Percentiles rank a stretch among this genome's conserved stretches.
These are phyloP conservation scores for Mychonastes homosphaera DNA, from an alignment of 139 green algal genomes.

Conservation along the genomic window DNA sequence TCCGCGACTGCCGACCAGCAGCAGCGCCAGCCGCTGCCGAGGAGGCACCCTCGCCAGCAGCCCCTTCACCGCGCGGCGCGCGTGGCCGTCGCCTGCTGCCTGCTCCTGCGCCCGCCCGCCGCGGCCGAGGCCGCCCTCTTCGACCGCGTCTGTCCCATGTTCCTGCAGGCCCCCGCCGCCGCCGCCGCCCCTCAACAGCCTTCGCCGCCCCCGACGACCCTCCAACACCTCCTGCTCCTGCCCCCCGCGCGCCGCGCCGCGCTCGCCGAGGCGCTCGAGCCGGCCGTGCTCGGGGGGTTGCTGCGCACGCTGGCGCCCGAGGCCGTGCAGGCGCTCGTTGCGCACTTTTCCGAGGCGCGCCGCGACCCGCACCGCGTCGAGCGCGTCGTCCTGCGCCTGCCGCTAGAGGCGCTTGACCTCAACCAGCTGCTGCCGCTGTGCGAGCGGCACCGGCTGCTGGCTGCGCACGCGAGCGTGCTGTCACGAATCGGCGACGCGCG, in stretches of 20 bases:
- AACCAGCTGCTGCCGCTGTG: conserved; percentile 82
- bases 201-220: conserved; percentile 14
- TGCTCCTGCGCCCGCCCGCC: conserved; percentile 6
- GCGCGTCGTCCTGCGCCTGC: conserved; percentile 73
- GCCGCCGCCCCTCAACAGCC: not conserved
- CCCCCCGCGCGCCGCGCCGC: not conserved
- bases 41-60: no score
- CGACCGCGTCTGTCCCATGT: conserved; percentile 18
- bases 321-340: conserved; percentile 70
- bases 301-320: conserved; percentile 49
- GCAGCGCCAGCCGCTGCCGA: not conserved
- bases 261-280: conserved; percentile 44
- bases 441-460: conserved; percentile 52
- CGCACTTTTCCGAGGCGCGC: conserved; percentile 40
- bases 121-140: conserved; percentile 13
- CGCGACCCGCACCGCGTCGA: conserved; percentile 57
- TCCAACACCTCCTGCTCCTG: not conserved
- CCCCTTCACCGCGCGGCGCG: no score
- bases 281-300: conserved; percentile 38
- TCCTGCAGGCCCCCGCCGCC: conserved; percentile 28
- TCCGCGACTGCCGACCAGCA: not conserved
- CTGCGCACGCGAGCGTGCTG: conserved; percentile 65
- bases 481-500: conserved; percentile 66
- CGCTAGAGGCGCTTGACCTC: conserved; percentile 74
- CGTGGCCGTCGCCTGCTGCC: conserved; percentile 5